Conservation (phyloP, 371 early-diverging fungal species). For the Synchytrium microbalum region DNA sequence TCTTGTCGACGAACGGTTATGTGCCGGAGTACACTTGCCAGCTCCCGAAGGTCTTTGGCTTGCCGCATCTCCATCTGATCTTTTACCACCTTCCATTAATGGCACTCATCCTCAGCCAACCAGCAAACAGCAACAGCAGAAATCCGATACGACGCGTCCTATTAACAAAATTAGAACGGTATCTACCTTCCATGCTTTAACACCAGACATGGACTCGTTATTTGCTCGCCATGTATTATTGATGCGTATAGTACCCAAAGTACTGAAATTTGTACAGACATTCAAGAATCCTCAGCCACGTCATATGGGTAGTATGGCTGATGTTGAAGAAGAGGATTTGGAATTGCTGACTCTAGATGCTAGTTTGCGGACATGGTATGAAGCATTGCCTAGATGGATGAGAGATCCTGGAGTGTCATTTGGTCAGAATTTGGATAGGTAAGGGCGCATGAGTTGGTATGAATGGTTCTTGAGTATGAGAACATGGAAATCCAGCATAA, state of each 20-base stretch:
- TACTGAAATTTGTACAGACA: background rate
- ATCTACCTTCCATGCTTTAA: background rate
- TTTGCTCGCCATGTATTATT: background rate
- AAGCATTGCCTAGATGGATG: conserved; percentile 8
- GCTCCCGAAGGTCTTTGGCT: background rate
- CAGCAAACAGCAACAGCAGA: no score
- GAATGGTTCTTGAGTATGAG: background rate
- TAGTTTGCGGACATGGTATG: conserved; percentile 5
- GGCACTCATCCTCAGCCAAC: no score
- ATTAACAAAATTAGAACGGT: background rate
- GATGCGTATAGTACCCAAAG: background rate
- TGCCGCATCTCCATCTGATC: background rate
- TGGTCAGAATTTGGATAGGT: conserved; percentile 2
- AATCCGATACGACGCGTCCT: background rate
- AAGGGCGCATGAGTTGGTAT: background rate
- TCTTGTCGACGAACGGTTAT: background rate
- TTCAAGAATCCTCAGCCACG: background rate
- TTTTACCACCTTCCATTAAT: background rate
- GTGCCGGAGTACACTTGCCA: background rate
- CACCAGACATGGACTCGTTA: background rate
- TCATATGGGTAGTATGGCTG: background rate
- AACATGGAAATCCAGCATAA: no score
- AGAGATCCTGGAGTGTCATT: conserved; percentile 5
- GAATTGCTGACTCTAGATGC: conserved; percentile 4
- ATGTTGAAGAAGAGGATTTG: background rate